Evolutionary conservation across 176 grass and related monocot species (phyloP).

Genomic region (Pharus latifolius): DNA sequence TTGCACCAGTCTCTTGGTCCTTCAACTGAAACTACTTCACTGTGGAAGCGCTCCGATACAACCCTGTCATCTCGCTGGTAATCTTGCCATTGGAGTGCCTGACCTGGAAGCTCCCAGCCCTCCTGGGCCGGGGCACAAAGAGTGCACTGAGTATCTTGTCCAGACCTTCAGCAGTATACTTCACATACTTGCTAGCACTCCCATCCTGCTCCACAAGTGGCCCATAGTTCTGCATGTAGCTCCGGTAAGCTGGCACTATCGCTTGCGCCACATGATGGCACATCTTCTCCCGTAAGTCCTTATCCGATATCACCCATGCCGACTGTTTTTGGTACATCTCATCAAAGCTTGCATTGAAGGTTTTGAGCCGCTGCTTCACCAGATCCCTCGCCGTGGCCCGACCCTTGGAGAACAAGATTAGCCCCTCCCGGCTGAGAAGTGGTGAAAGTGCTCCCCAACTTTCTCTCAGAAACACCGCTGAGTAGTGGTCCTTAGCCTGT

Average conservation of each 20-base stretch:
- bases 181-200: conserved; percentile 64
- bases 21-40: conserved; percentile 43
- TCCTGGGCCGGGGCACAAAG: conserved; percentile 42
- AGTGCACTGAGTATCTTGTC: conserved; percentile 73
- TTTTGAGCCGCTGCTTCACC: conserved; percentile 81
- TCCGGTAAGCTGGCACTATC: conserved; percentile 76
- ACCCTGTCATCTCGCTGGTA: conserved; percentile 22
- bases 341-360: conserved; percentile 79
- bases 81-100: conserved; percentile 58
- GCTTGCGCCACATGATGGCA: conserved; percentile 64
- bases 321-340: conserved; percentile 74
- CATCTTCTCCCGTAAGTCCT: conserved; percentile 60
- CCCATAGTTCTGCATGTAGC: conserved; percentile 96
- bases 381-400: conserved; percentile 72
- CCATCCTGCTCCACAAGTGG: conserved; percentile 85
- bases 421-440: conserved; percentile 66
- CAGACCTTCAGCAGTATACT: conserved; percentile 65
- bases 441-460: conserved; percentile 70
- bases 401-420: conserved; percentile 86
- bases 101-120: conserved; percentile 63
- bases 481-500: conserved; percentile 71
- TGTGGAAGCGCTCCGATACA: conserved; percentile 61
- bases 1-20: neutral
- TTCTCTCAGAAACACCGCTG: conserved; percentile 53
- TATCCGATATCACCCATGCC: conserved; percentile 77